Evolutionary conservation across 2,329 filamentous ascomycete genomes (phyloP).

Genomic region (Knufia fluminis): DNA sequence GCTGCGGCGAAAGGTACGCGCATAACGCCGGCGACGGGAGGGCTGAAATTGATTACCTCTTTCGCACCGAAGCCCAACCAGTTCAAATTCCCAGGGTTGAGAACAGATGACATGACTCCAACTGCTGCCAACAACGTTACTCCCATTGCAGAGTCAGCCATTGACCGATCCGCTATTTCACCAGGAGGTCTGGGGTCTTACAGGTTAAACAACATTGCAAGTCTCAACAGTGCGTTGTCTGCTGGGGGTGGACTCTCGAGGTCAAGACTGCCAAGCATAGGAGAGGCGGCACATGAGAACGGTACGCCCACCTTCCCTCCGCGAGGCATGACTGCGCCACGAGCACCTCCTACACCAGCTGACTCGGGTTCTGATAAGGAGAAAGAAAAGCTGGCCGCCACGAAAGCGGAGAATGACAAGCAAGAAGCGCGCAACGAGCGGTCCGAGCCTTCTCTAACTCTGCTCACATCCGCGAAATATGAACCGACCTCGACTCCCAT

Average conservation of each 20-base stretch:
- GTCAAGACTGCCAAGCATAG: slow-evolving; percentile 66
- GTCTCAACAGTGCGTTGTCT: slow-evolving; percentile 60
- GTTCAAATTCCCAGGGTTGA: slow-evolving; percentile 53
- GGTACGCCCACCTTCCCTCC: slow-evolving; percentile 28
- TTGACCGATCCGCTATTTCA: slow-evolving; percentile 51
- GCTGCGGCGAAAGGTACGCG: slow-evolving; percentile 35
- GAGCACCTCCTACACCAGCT: slow-evolving; percentile 32
- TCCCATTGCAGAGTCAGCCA: slow-evolving; percentile 71
- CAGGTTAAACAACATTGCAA: slow-evolving; percentile 50
- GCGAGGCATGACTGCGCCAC: slow-evolving; percentile 29
- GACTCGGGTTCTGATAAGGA: slow-evolving; percentile 43
- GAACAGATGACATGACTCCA: slow-evolving; percentile 56
- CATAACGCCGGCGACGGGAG: slow-evolving; percentile 65
- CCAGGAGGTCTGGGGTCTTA: slow-evolving; percentile 57
- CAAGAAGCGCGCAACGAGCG: slow-evolving; percentile 25
- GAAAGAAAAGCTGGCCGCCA: slow-evolving; percentile 25
- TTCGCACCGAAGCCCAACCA: slow-evolving; percentile 49
- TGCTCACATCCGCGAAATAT: slow-evolving; percentile 38
- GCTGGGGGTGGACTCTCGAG: slow-evolving; percentile 48
- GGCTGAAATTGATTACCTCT: slow-evolving; percentile 83
- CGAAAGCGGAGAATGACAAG: slow-evolving; percentile 24
- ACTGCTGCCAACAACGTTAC: slow-evolving; percentile 70
- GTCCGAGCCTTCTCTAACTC: slow-evolving; percentile 29
- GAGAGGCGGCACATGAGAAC: slow-evolving; percentile 53
- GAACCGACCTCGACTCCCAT: slow-evolving; percentile 31